phyloP scores from a whole-genome alignment of 352 stramenopile species.

The Phytopythium mirpurense region DNA sequence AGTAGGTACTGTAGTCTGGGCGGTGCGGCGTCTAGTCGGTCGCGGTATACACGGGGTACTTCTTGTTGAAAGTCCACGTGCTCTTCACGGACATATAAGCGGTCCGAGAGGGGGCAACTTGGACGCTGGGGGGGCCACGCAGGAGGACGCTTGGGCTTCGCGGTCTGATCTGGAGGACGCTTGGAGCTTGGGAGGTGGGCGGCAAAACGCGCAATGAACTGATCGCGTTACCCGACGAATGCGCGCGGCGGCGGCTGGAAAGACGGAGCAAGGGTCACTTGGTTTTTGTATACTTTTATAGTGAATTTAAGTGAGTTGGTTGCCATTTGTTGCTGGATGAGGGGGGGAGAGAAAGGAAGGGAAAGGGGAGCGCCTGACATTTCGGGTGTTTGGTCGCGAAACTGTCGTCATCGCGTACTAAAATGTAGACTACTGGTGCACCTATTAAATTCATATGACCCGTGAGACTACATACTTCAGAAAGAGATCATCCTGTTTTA shows the following conservation, averaged over 20 bases:
- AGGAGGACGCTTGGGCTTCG: constrained; percentile 4
- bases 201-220: constrained; percentile 59
- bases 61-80: constrained; percentile 82
- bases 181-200: constrained; percentile 16
- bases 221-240: constrained; percentile 63
- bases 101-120: neutral
- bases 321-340: neutral
- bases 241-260: neutral
- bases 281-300: constrained; percentile 8
- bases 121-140: neutral
- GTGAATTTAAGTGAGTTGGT: neutral
- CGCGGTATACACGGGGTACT: constrained; percentile 70
- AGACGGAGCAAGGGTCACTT: constrained; percentile 9
- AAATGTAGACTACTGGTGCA: no score
- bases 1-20: neutral
- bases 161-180: constrained; percentile 10
- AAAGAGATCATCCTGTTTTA: no score
- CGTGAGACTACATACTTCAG: no score
- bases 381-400: neutral
- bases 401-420: neutral
- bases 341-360: neutral
- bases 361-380: neutral
- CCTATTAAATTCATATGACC: no score
- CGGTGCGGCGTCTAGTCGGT: constrained; percentile 37
- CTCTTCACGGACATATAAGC: constrained; percentile 79